Conservation (phyloP, 2,329 filamentous ascomycete genomes). For the Clonostachys chloroleuca region DNA sequence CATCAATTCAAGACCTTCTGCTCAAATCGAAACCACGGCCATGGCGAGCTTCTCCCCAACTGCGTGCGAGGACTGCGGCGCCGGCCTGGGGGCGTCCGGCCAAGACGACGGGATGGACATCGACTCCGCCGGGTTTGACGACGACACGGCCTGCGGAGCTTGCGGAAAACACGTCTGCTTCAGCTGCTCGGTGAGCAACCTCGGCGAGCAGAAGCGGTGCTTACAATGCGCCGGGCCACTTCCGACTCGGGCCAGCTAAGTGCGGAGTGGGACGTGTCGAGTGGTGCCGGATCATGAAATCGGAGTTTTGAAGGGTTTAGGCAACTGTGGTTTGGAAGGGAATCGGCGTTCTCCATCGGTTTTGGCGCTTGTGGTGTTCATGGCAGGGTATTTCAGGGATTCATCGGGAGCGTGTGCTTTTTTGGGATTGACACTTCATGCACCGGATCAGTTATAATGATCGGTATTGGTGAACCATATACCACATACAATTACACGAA, state of each 20-base stretch:
- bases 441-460: neutral
- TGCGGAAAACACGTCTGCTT: conserved; percentile 55
- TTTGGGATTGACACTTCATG: neutral
- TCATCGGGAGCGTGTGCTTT: too few relatives aligned
- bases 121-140: conserved; percentile 15
- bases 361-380: too few relatives aligned
- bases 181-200: conserved; percentile 53
- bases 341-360: too few relatives aligned
- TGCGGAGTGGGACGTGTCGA: too few relatives aligned
- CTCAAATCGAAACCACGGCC: conserved; percentile 14
- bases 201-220: conserved; percentile 49
- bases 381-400: too few relatives aligned
- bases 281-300: too few relatives aligned
- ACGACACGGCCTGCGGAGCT: conserved; percentile 33
- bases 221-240: conserved; percentile 40
- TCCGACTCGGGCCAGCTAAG: too few relatives aligned
- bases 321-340: too few relatives aligned
- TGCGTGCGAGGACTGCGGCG: conserved; percentile 51
- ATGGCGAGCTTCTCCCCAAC: conserved; percentile 5
- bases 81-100: conserved; percentile 9
- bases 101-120: conserved; percentile 28
- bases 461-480: neutral
- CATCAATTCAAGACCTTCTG: conserved; percentile 32
- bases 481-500: neutral
- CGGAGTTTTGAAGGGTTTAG: too few relatives aligned